Conservation (phyloP, 2,329 filamentous ascomycete genomes). For the Phoma herbarum region DNA sequence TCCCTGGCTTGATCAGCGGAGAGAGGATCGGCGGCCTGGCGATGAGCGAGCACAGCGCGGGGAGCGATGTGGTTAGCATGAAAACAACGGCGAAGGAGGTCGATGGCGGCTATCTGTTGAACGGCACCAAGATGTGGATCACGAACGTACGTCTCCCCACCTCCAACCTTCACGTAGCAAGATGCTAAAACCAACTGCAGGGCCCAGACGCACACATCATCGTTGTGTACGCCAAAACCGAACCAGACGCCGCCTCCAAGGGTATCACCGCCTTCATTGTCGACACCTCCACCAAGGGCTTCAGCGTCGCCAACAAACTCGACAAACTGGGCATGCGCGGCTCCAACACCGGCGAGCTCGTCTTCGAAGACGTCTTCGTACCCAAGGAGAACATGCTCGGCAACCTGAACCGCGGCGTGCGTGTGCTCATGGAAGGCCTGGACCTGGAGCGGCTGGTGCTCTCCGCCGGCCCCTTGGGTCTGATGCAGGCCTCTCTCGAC, state of each 20-base stretch:
- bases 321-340: slow-evolving; percentile 99
- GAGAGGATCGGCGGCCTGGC: slow-evolving; percentile 85
- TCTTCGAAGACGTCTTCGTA: slow-evolving; percentile 91
- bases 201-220: slow-evolving; percentile 91
- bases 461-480: slow-evolving; percentile 85
- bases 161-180: not conserved
- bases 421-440: slow-evolving; percentile 93
- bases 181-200: slow-evolving; percentile 27
- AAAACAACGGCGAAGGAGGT: slow-evolving; percentile 82
- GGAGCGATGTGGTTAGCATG: slow-evolving; percentile 96
- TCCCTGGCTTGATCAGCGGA: slow-evolving; percentile 83
- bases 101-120: slow-evolving; percentile 84
- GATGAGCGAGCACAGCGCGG: slow-evolving; percentile 92
- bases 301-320: slow-evolving; percentile 87
- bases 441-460: slow-evolving; percentile 94
- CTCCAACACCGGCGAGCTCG: slow-evolving; percentile 92
- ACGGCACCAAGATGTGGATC: slow-evolving; percentile 99
- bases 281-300: slow-evolving; percentile 74
- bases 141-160: slow-evolving; percentile 76
- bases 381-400: slow-evolving; percentile 84
- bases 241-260: slow-evolving; percentile 79
- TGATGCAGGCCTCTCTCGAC: slow-evolving; percentile 94
- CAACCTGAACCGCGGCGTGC: slow-evolving; percentile 79
- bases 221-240: slow-evolving; percentile 96
- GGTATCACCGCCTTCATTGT: slow-evolving; percentile 97